Percentiles rank a stretch among this genome's conserved stretches.
Evolutionary conservation across 2,329 filamentous ascomycete species (phyloP).

Genomic region (Penicillium frequentans): DNA sequence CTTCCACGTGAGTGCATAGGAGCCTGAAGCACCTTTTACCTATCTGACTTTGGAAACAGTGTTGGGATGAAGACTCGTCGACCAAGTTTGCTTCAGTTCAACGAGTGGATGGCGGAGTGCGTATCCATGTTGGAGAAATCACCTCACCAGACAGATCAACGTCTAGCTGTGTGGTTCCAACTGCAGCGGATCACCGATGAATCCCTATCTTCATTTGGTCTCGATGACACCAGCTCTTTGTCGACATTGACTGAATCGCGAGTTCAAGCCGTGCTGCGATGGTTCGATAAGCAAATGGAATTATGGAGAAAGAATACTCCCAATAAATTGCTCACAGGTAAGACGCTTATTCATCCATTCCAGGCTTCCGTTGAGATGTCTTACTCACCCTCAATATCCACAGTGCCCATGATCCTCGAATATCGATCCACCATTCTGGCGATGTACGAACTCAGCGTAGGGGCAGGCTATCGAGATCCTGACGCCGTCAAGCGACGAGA

Average conservation of each 20-base stretch:
- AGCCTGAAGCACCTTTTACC: neutral
- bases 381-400: neutral
- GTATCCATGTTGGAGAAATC: constrained; percentile 31
- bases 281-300: constrained; percentile 38
- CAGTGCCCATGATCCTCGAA: constrained; percentile 32
- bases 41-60: constrained; percentile 11
- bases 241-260: constrained; percentile 34
- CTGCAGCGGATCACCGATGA: constrained; percentile 37
- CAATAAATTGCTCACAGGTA: constrained; percentile 32
- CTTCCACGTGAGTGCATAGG: constrained; percentile 27
- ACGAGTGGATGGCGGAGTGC: constrained; percentile 38
- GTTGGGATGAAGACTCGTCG: constrained; percentile 40
- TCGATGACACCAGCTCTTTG: constrained; percentile 35
- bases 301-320: constrained; percentile 31
- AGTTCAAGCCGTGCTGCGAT: constrained; percentile 34
- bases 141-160: constrained; percentile 30
- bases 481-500: constrained; percentile 34
- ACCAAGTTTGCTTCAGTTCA: constrained; percentile 35
- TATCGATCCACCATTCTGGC: constrained; percentile 32
- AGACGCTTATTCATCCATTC: neutral
- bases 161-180: constrained; percentile 35
- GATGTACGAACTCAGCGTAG: constrained; percentile 35
- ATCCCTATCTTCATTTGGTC: constrained; percentile 35
- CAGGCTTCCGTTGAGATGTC: neutral
- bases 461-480: constrained; percentile 38